phyloP scores from a whole-genome alignment of 306 rosid genomes.

The Crataegus laevigata region DNA sequence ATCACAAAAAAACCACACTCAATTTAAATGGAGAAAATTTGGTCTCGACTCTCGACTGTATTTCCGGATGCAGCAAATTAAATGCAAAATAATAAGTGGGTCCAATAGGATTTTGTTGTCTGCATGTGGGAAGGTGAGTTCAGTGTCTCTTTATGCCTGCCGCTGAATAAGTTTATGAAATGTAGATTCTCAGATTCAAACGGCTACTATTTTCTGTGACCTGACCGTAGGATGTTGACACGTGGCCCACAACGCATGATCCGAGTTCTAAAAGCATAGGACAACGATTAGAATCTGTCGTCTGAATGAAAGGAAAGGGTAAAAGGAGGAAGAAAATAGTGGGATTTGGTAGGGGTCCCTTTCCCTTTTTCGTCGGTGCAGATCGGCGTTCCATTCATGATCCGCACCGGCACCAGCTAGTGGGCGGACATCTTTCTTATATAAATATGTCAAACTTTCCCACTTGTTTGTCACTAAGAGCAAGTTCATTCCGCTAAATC shows the following conservation, averaged over 20 bases:
- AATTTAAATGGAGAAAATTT: no score
- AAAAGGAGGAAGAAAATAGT: not conserved
- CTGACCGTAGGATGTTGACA: not conserved
- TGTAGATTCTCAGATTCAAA: not conserved
- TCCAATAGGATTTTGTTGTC: conserved; percentile 9
- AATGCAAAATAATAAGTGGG: not conserved
- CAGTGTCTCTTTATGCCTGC: not conserved
- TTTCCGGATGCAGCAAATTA: not conserved
- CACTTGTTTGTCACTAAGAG: no score
- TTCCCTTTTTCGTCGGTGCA: no score
- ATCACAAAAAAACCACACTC: fast-evolving
- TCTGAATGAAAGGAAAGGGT: not conserved
- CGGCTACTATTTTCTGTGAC: not conserved
- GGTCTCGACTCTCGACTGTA: no score
- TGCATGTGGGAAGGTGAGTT: conserved; percentile 8
- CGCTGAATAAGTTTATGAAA: not conserved
- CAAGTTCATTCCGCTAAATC: no score
- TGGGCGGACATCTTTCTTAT: no score
- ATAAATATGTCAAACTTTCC: no score
- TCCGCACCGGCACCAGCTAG: no score
- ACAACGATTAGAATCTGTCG: not conserved
- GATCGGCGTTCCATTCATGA: no score
- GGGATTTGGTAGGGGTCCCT: not conserved
- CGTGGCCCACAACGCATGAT: not conserved
- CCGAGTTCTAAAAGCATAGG: not conserved